Evolutionary conservation across 805 yeast species (phyloP), one percentile per base, ranked within the genome.

Genomic region (Dipodascus albidus): DNA sequence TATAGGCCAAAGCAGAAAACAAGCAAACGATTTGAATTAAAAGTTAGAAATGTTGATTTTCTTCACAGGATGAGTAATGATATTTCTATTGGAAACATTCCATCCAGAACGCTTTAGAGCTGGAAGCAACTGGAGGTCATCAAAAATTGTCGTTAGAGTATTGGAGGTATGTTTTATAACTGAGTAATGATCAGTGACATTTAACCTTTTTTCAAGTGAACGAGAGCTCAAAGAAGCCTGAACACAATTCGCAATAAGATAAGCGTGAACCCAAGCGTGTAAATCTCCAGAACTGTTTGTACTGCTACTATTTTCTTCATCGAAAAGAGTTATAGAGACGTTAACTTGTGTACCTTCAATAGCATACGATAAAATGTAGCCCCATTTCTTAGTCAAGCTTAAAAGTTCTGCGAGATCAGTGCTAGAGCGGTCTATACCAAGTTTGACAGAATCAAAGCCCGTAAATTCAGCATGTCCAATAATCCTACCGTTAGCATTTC

Each of bases 231-330:
- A 42, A 44, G 50, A 44, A 23, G 31, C n/a, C 31, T 24, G 27
- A 24, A 54, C 22, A 15, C 49, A 24, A 22, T 41, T 48, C 42
- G 63, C 65, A 9, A 64, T 49, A 19, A 59, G 50, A 31, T 64
- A 58, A 23, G 66, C 67, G 52, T 63, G 68, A 15, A 55, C 62
- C 68, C 68, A 65, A 3, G 65, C 66, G 19, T 58, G 56, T 23
- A 62, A 42, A 19, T 60, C 66, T 23, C 31, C 31, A 22, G 24
- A 23, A n/a, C 56, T 47, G 15, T 50, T 54, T 23, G 27, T 35
- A 22, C 47, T 33, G 23, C 41, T 38, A 3, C 27, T 21, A 21
- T 48, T 23, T 22, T 49, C 50, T 11, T 47, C 56, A 51, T 48
- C 50, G 15, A 59, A 21, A 33, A 64, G 53, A 48, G 63, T 59